Evolutionary conservation across 2,329 filamentous ascomycete genomes (phyloP), one percentile per base, ranked within the genome.

Genomic region (Clarireedia sp.): DNA sequence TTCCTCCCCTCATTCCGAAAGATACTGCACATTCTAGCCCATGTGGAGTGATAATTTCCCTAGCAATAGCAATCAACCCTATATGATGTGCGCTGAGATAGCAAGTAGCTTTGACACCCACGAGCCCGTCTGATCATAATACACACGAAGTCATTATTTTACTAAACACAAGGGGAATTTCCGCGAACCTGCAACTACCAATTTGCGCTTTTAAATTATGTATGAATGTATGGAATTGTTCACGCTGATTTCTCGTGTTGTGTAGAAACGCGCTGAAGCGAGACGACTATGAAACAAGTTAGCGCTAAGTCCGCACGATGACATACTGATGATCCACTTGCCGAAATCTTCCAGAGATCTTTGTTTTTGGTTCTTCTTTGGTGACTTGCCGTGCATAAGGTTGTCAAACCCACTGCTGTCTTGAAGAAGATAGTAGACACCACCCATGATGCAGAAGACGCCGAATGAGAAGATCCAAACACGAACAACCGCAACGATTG

Each of bases 401-500:
- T 94, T 92, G 74, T 95, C 88, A 72, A 95, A 95, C 60, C 86
- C 85, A 59, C 80, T 74, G 67, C 84, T 90, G 71, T 87, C 87
- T 72, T 92, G 85, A 68, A 95, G 81, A 67, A 94, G 79, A 76
- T 90, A 91, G 75, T 89, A 89, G 59, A 79, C 69, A 69, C 77
- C 75, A 67, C 84, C 87, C 80, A 92, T 83, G 68, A 90, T 80
- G 70, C 85, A 90, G 78, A 95, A 94, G 68, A 95, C 79, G 70
- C 90, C 90, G 70, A 95, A 89, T 16, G 89, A 91, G 78, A 91
- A 94, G 67, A 94, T 83, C 88, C 89, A 95, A 70, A 95, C 81
- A 79, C 89, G 87, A 68, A 95, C 85, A 53, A 95, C 86, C 48
- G 89, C 85, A 61, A 95, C 87, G 61, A 92, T 90, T 66, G 81